These are phyloP conservation scores for Salix brachista DNA, from an alignment of 345 rosid species.

Conservation along the genomic window DNA sequence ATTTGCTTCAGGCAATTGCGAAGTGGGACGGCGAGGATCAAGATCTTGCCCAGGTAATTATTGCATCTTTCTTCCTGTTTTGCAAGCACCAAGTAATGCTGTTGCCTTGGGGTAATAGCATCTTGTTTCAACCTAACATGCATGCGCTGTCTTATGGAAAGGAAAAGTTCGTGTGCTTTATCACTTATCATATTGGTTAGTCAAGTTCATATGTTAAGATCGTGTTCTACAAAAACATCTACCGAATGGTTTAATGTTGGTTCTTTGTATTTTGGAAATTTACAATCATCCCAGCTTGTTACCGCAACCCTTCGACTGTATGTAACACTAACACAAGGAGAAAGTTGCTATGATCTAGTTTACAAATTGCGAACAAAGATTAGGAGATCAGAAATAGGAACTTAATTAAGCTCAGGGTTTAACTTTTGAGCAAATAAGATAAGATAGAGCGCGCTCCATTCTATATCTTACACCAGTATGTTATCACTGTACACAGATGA, in stretches of 20 bases:
- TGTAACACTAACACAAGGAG: neutral
- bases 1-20: constrained; percentile 76
- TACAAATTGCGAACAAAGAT: neutral
- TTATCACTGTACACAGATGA: neutral
- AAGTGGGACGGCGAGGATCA: constrained; percentile 99
- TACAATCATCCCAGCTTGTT: neutral
- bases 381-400: neutral
- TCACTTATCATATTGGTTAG: too few relatives aligned
- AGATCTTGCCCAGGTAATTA: constrained; percentile 91
- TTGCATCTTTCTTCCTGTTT: constrained; percentile 1
- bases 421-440: neutral
- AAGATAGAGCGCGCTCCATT: neutral
- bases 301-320: neutral
- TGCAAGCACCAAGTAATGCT: neutral
- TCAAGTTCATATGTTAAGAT: neutral
- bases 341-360: neutral
- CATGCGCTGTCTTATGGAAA: neutral
- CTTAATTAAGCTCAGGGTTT: neutral
- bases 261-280: neutral
- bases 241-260: neutral
- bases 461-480: neutral
- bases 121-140: neutral
- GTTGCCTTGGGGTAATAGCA: neutral
- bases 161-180: neutral
- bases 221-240: neutral